Conservation (phyloP, 768 basidiomycete species). For the Piloderma croceum region DNA sequence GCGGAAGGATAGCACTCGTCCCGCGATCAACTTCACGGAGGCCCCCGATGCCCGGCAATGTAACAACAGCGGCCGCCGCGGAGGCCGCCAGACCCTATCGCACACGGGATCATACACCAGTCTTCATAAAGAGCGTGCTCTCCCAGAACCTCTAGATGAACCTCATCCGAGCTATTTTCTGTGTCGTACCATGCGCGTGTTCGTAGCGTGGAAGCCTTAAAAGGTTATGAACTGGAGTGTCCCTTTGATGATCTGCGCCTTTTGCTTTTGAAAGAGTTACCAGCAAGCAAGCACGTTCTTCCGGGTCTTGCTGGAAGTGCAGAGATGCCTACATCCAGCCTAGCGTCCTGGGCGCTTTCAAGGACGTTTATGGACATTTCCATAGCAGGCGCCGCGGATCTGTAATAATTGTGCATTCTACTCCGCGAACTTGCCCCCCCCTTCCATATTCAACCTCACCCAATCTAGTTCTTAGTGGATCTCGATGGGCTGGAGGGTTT, state of each 20-base stretch:
- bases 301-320: no score
- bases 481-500: no score
- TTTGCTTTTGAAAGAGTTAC: no score
- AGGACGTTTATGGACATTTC: no score
- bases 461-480: no score
- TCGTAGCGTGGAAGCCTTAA: conserved; percentile 53
- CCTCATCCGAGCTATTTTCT: conserved; percentile 32
- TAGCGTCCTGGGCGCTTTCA: no score
- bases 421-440: no score
- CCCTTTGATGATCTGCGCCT: conserved; percentile 5
- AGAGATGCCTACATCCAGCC: no score
- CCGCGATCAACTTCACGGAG: conserved; percentile 2
- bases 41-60: background rate
- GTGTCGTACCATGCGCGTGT: conserved; percentile 50
- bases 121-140: background rate
- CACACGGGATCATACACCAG: background rate
- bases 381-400: no score
- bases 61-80: conserved; percentile 1
- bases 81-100: background rate
- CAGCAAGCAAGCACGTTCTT: no score
- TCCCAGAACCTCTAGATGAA: background rate
- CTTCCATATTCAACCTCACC: no score
- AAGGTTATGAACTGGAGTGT: conserved; percentile 2
- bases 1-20: conserved; percentile 3
- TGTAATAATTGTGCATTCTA: no score